Conservation (phyloP, 2,329 filamentous ascomycete species). For the Colletotrichum coccodes region DNA sequence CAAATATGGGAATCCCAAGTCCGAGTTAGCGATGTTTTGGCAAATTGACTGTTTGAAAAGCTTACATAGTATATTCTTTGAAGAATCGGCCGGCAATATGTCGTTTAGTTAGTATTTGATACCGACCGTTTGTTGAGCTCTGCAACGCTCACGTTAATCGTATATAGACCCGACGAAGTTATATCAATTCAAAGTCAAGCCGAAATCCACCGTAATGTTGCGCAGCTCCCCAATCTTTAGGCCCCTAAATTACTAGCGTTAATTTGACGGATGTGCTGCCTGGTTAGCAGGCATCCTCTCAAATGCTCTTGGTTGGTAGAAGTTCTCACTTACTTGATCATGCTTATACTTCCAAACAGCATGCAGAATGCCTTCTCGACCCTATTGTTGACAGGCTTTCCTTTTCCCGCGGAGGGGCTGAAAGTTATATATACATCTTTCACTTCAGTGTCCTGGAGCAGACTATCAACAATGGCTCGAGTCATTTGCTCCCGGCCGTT, state of each 20-base stretch:
- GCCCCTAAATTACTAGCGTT: conserved; percentile 53
- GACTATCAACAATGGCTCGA: background rate
- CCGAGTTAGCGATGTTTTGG: too few species aligned
- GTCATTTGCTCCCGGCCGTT: background rate
- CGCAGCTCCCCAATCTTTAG: conserved; percentile 50
- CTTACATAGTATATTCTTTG: conserved; percentile 50
- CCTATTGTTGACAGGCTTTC: conserved; percentile 50
- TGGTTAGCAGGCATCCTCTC: background rate
- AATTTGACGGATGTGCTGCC: conserved; percentile 45
- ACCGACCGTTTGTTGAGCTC: background rate
- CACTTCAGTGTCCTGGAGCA: conserved; percentile 36
- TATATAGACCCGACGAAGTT: conserved; percentile 25
- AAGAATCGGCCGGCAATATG: conserved; percentile 52
- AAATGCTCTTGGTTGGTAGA: background rate
- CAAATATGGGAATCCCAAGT: conserved; percentile 45
- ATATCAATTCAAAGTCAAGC: conserved; percentile 24
- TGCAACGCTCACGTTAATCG: background rate
- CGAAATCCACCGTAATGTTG: conserved; percentile 41
- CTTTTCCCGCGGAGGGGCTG: conserved; percentile 50
- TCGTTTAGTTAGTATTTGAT: background rate
- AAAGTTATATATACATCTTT: conserved; percentile 47
- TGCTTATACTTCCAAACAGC: conserved; percentile 51
- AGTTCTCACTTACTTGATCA: conserved; percentile 50
- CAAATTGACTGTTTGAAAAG: background rate
- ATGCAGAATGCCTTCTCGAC: conserved; percentile 49